These are phyloP conservation scores for Ogataea salicorniae DNA, from an alignment of 805 yeast genomes.

Conservation along the genomic window DNA sequence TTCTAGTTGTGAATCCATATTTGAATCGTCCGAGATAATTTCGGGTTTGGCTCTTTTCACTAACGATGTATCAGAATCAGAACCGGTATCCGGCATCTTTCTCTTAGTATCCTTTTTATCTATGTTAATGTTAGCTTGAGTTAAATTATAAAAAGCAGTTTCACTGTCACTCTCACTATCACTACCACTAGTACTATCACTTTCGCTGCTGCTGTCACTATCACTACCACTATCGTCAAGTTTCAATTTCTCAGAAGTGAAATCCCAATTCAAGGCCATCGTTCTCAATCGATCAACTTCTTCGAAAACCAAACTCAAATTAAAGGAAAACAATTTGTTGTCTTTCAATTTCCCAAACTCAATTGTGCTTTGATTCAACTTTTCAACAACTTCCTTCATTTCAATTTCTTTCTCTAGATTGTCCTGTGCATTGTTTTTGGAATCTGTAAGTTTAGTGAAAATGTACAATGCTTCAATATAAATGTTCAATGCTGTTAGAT, in stretches of 20 bases:
- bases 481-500: slow-evolving; percentile 26
- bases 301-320: neutral
- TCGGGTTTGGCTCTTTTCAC: no score
- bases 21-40: no score
- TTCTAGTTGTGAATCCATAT: no score
- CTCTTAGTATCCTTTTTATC: no score
- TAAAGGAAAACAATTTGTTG: neutral
- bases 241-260: no score
- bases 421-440: neutral
- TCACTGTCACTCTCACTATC: neutral
- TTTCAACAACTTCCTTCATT: neutral
- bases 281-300: slow-evolving; percentile 2
- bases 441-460: slow-evolving; percentile 4
- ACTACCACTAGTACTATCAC: neutral
- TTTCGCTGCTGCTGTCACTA: neutral
- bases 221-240: neutral
- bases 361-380: slow-evolving; percentile 1
- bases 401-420: slow-evolving; percentile 1
- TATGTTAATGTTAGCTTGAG: no score
- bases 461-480: slow-evolving; percentile 17
- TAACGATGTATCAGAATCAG: no score
- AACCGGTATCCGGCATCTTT: no score
- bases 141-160: neutral
- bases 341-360: neutral
- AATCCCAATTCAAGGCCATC: neutral